These are phyloP conservation scores for Rhynchospora tenuis DNA, from an alignment of 176 grass and related monocot genomes.

Conservation along the genomic window DNA sequence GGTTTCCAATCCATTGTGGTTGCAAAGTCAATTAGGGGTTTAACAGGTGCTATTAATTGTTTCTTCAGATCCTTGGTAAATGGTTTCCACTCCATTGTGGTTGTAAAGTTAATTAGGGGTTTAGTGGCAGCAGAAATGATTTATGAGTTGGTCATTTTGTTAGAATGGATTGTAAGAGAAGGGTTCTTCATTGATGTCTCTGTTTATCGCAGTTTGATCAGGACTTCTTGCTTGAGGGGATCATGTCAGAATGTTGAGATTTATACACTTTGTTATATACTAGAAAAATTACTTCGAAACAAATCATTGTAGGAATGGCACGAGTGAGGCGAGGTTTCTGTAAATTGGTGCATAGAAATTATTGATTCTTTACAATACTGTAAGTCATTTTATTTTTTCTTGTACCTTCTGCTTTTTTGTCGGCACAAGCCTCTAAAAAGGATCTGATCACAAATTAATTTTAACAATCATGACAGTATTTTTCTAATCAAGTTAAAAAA, in stretches of 20 bases:
- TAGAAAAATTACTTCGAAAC: slow-evolving; percentile 62
- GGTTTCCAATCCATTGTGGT: too few relatives aligned
- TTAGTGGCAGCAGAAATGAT: slow-evolving; percentile 50
- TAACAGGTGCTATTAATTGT: slow-evolving; percentile 48
- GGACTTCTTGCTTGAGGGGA: slow-evolving; percentile 60
- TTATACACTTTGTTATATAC: slow-evolving; percentile 50
- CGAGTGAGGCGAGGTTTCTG: not conserved
- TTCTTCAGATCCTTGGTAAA: slow-evolving; percentile 46
- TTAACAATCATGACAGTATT: too few relatives aligned
- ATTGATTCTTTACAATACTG: not conserved
- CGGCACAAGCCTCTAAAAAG: too few relatives aligned
- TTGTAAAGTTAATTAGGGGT: slow-evolving; percentile 41
- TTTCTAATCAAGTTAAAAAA: too few relatives aligned
- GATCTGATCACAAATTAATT: too few relatives aligned
- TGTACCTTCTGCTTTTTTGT: too few relatives aligned
- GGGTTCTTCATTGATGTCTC: slow-evolving; percentile 50
- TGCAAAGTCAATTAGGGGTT: too few relatives aligned
- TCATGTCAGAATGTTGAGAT: slow-evolving; percentile 60
- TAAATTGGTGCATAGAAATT: slow-evolving; percentile 6
- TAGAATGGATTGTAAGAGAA: slow-evolving; percentile 48
- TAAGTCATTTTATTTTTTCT: too few relatives aligned
- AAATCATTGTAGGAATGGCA: slow-evolving; percentile 27
- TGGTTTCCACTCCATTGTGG: slow-evolving; percentile 33
- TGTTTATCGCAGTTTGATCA: slow-evolving; percentile 49
- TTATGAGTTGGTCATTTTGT: slow-evolving; percentile 39